These are phyloP conservation scores for Phytomonas sp. DNA, from an alignment of 208 protist genomes.

Conservation along the genomic window DNA sequence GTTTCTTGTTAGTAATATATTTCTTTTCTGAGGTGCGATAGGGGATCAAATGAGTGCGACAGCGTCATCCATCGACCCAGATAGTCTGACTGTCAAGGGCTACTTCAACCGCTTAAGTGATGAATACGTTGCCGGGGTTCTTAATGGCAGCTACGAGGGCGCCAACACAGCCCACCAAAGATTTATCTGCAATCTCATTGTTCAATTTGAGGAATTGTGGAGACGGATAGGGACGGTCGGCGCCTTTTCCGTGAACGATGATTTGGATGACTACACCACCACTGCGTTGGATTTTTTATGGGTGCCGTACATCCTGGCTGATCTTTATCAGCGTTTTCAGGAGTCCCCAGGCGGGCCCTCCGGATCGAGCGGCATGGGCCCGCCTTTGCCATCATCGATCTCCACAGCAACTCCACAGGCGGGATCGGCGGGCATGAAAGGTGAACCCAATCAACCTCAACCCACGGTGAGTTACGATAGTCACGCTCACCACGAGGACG, in stretches of 20 bases:
- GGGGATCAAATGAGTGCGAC: neutral
- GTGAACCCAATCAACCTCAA: conserved; percentile 6
- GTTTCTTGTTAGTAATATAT: neutral
- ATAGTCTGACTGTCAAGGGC: conserved; percentile 40
- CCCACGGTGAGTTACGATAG: conserved; percentile 8
- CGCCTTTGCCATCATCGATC: neutral
- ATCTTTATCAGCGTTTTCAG: conserved; percentile 78
- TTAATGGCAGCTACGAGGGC: conserved; percentile 26
- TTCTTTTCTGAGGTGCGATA: neutral
- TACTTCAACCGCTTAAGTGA: conserved; percentile 46
- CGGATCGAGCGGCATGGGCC: neutral
- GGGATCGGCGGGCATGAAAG: conserved; percentile 11
- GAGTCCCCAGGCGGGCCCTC: conserved; percentile 6
- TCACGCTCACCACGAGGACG: neutral
- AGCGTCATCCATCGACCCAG: neutral
- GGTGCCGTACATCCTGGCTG: conserved; percentile 73
- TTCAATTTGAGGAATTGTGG: conserved; percentile 66
- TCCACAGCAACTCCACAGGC: neutral
- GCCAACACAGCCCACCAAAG: conserved; percentile 18
- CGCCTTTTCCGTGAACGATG: conserved; percentile 74
- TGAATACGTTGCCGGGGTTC: conserved; percentile 31
- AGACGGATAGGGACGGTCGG: conserved; percentile 37
- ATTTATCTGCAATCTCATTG: conserved; percentile 30
- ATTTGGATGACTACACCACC: conserved; percentile 77
- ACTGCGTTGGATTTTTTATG: conserved; percentile 75